Evolutionary conservation across 2,329 filamentous ascomycete genomes (phyloP).

Genomic region (Ceratocystis cubensis): DNA sequence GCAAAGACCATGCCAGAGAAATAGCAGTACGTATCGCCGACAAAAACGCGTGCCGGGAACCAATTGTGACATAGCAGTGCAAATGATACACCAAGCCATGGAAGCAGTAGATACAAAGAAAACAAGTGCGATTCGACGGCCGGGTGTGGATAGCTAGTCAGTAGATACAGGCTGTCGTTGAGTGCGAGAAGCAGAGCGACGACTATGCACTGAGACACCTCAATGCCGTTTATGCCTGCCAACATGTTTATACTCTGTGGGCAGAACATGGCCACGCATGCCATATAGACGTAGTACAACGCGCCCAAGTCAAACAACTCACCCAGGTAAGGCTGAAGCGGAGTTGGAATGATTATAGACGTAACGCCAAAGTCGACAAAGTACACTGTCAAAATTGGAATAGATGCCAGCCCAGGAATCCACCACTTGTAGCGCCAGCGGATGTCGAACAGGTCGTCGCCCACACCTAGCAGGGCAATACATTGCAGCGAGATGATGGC

Average conservation of each 20-base stretch:
- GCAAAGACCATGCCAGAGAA: conserved; percentile 99
- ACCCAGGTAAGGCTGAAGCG: conserved; percentile 72
- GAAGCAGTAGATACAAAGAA: conserved; percentile 85
- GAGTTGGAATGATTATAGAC: conserved; percentile 79
- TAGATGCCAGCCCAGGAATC: conserved; percentile 85
- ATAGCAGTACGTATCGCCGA: conserved; percentile 98
- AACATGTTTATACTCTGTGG: conserved; percentile 99
- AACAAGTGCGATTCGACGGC: conserved; percentile 93
- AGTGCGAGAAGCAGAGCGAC: conserved; percentile 71
- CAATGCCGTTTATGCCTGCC: conserved; percentile 98
- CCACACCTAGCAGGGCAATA: conserved; percentile 80
- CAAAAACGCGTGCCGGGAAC: conserved; percentile 90
- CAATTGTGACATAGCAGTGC: conserved; percentile 86
- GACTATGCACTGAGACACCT: conserved; percentile 86
- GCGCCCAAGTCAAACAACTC: conserved; percentile 69
- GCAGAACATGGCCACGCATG: conserved; percentile 88
- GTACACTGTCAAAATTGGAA: conserved; percentile 91
- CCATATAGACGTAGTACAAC: conserved; percentile 95
- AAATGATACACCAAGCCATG: conserved; percentile 82
- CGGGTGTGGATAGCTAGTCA: conserved; percentile 74
- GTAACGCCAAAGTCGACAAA: conserved; percentile 98
- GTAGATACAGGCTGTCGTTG: conserved; percentile 82
- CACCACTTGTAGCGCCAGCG: conserved; percentile 98
- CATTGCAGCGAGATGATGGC: conserved; percentile 87
- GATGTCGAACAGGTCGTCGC: conserved; percentile 95